Percentiles rank a stretch among this genome's conserved stretches.
These are phyloP conservation scores for Ochetophila trinervis DNA, from an alignment of 306 rosid species.

Conservation along the genomic window DNA sequence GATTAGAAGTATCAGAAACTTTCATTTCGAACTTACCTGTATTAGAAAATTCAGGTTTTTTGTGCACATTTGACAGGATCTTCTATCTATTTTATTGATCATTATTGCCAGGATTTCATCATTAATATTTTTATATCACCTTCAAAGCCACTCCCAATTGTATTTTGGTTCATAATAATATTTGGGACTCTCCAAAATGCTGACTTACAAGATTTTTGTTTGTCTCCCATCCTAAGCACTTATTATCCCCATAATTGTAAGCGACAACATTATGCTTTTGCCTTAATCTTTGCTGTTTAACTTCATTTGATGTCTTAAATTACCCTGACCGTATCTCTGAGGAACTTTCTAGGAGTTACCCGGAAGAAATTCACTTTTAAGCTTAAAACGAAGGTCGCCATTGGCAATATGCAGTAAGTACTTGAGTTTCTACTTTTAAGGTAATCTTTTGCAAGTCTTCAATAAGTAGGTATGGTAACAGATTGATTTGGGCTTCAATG, in stretches of 20 bases:
- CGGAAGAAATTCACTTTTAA: too few relatives aligned
- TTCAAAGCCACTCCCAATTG: too few relatives aligned
- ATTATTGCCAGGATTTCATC: too few relatives aligned
- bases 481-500: not conserved
- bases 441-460: not conserved
- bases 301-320: constrained; percentile 11
- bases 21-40: too few relatives aligned
- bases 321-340: constrained; percentile 11
- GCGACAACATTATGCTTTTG: constrained; percentile 18
- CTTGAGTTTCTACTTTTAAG: not conserved
- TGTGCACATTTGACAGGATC: too few relatives aligned
- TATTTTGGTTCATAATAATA: not conserved
- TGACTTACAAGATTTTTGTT: not conserved
- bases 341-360: not conserved
- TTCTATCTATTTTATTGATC: too few relatives aligned
- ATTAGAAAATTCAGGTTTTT: too few relatives aligned
- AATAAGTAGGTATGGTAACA: not conserved
- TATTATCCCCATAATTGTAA: constrained; percentile 10
- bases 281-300: not conserved
- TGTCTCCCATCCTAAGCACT: not conserved
- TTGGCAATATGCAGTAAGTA: too few relatives aligned
- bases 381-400: too few relatives aligned
- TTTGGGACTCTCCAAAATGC: not conserved
- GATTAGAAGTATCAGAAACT: too few relatives aligned
- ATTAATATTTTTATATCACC: too few relatives aligned